Evolutionary conservation across 2,329 filamentous ascomycete genomes (phyloP), one percentile per base, ranked within the genome.

Genomic region (Metarhizium brunneum): DNA sequence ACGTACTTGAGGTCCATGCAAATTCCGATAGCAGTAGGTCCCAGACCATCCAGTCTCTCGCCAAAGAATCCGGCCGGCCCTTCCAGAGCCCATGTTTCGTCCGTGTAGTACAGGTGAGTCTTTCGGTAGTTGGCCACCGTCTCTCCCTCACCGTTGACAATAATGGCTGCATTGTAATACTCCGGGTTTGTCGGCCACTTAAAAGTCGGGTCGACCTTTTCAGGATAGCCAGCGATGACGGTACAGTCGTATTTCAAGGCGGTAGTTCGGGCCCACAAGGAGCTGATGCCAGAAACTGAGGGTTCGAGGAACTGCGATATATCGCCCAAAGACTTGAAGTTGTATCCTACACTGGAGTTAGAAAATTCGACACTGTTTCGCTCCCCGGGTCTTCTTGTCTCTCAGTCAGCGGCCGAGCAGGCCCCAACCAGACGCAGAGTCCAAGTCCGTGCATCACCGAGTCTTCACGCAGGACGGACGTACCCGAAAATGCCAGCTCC

Each of bases 401-500:
- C 45, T 13, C n/a, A 32, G 38, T 10, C 32, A 7, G 16, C 11
- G 29, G n/a, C 14, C 18, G 14, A 52, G 20, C 18, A 52, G 45
- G 20, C 20, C 20, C 20, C 20, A 25, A 25, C 20, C 20, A 25
- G 20, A 25, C 20, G 38, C 25, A 45, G 47, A 10, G 47, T 36
- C 14, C 8, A n/a, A 36, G 7, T 2, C 13, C 10, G 38, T 40
- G 8, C 13, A 40, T 40, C 38, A n/a, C 5, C 8, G 8, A 40
- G 38, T 40, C 20, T 25, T 25, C 20, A 3, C 20, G 20, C 20
- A 25, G 20, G 20, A 3, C 20, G 20, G 20, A 64, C 72, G 61
- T 70, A 88, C 86, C 86, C 56, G 83, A 79, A 65, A 92, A 90
- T 1, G 88, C 86, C 67, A 92, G 72, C 66, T 92, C 89, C 0